Percentiles rank a stretch among this genome's conserved stretches.
These are phyloP conservation scores for Cucumis cinereus DNA, from an alignment of 306 rosid species.

Conservation along the genomic window DNA sequence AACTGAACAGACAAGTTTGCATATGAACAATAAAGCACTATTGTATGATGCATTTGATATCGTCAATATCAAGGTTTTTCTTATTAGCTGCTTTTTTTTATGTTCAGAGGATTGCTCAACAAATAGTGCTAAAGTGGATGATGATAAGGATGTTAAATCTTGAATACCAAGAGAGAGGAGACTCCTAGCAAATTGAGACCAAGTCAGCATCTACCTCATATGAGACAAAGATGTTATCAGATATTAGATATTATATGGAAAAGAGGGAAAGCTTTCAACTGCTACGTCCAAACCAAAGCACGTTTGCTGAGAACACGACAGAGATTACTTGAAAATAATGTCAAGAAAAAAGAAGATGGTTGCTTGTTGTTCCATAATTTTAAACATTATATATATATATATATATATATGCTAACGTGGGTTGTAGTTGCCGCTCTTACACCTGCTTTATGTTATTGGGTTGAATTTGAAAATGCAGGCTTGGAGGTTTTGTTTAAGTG, in stretches of 20 bases:
- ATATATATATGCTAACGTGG: background rate
- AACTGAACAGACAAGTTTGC: background rate
- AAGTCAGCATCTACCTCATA: background rate
- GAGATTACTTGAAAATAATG: background rate
- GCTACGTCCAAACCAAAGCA: background rate
- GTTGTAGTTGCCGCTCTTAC: background rate
- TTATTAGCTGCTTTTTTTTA: background rate
- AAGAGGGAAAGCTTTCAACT: background rate
- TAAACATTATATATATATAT: background rate
- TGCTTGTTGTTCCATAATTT: background rate
- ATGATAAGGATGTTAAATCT: background rate
- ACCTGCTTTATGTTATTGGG: background rate
- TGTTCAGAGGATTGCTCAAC: background rate
- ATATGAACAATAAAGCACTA: background rate
- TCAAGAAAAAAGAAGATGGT: background rate
- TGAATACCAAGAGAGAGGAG: background rate
- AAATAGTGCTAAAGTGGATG: background rate
- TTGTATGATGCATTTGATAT: background rate
- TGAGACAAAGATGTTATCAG: background rate
- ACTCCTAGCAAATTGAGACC: background rate
- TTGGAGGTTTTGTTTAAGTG: background rate
- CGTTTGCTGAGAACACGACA: background rate
- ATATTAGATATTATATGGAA: background rate
- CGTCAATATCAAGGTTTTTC: background rate
- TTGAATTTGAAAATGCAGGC: background rate